A percentile compares a stretch with the other conserved stretches of the same genome.
phyloP scores from a whole-genome alignment of 805 yeast species.

The Yamadazyma laniorum region DNA sequence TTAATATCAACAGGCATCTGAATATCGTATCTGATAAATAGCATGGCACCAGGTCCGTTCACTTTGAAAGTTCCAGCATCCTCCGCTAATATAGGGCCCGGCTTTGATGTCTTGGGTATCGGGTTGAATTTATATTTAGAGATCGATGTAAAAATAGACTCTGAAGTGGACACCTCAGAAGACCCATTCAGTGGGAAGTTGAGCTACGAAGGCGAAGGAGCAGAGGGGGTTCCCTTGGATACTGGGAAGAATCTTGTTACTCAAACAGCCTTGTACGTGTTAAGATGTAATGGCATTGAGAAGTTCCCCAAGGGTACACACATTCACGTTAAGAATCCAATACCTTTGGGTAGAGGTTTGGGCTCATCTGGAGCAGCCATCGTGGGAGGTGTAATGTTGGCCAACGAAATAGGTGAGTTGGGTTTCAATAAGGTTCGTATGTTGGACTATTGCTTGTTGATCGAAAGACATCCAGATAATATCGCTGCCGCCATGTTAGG shows the following conservation, averaged over 20 bases:
- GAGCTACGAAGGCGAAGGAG: slow-evolving; percentile 78
- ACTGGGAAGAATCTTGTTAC: slow-evolving; percentile 86
- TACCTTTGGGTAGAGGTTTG: slow-evolving; percentile 94
- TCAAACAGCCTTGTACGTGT: slow-evolving; percentile 85
- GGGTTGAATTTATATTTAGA: slow-evolving; percentile 77
- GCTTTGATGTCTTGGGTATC: slow-evolving; percentile 94
- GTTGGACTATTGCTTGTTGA: slow-evolving; percentile 93
- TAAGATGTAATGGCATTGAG: slow-evolving; percentile 76
- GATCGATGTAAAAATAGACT: slow-evolving; percentile 65
- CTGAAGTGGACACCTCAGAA: slow-evolving; percentile 40
- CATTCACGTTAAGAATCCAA: slow-evolving; percentile 81
- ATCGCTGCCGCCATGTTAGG: slow-evolving; percentile 99
- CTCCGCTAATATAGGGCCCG: slow-evolving; percentile 97
- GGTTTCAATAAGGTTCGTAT: slow-evolving; percentile 74
- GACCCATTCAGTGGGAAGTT: slow-evolving; percentile 72
- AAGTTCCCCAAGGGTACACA: slow-evolving; percentile 82
- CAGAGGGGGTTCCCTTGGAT: slow-evolving; percentile 70
- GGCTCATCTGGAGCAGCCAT: slow-evolving; percentile 99
- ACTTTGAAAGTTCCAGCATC: slow-evolving; percentile 85
- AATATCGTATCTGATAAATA: not conserved
- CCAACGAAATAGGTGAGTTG: slow-evolving; percentile 77
- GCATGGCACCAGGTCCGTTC: not conserved
- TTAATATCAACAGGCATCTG: not conserved
- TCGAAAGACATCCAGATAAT: slow-evolving; percentile 97
- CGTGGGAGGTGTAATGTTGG: slow-evolving; percentile 92